A percentile compares a stretch with the other conserved stretches of the same genome.
Evolutionary conservation across 1,284 basidiomycete genomes (phyloP).

Genomic region (Melampsora occidentalis): DNA sequence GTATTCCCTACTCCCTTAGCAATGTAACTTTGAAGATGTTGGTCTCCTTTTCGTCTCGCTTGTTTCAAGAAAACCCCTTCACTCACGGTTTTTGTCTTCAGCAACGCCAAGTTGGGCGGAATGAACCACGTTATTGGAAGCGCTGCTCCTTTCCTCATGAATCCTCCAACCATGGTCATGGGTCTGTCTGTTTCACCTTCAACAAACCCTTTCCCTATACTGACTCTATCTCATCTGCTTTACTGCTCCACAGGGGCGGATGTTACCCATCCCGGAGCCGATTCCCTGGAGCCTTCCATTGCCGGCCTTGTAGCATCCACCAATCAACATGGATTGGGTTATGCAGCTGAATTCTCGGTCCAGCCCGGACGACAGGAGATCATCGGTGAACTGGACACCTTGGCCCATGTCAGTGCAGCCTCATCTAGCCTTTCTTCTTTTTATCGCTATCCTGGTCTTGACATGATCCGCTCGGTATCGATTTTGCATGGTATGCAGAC

Average conservation of each 20-base stretch:
- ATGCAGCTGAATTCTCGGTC: slow-evolving; percentile 54
- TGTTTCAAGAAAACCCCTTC: not conserved
- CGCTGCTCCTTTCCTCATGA: slow-evolving; percentile 16
- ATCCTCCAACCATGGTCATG: slow-evolving; percentile 35
- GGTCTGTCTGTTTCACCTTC: slow-evolving; percentile 15
- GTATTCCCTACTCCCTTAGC: not conserved
- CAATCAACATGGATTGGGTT: slow-evolving; percentile 53
- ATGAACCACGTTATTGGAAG: slow-evolving; percentile 25
- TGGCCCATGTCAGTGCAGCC: slow-evolving; percentile 47
- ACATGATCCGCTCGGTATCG: not conserved
- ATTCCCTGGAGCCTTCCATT: slow-evolving; percentile 56
- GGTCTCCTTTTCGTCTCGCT: not conserved
- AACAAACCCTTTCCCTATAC: not conserved
- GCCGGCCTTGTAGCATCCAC: slow-evolving; percentile 56
- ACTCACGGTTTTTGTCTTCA: not conserved
- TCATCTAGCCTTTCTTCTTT: not conserved
- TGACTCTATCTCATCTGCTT: not conserved
- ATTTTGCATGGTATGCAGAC: slow-evolving; percentile 26
- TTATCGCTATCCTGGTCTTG: not conserved
- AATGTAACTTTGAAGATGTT: slow-evolving; percentile 42
- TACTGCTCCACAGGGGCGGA: slow-evolving; percentile 19
- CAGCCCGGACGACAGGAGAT: slow-evolving; percentile 56
- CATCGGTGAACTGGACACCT: slow-evolving; percentile 52
- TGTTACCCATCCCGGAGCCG: slow-evolving; percentile 40
- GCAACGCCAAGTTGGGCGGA: slow-evolving; percentile 42